A percentile compares a stretch with the other conserved stretches of the same genome.
phyloP scores from a whole-genome alignment of 2,329 filamentous ascomycete genomes.

The Mycocentrospora acerina region DNA sequence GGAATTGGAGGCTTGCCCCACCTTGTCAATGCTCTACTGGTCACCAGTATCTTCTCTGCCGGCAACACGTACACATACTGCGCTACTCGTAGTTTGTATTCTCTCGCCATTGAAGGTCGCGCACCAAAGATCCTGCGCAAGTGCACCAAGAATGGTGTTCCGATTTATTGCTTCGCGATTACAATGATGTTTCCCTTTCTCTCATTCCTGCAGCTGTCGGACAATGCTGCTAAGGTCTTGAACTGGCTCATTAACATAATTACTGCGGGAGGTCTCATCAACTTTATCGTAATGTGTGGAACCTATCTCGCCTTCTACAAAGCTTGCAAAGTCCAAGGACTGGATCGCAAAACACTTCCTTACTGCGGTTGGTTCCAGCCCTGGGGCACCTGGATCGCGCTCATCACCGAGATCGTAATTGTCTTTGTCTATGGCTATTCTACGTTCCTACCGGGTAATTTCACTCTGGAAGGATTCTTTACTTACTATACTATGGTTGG shows the following conservation, averaged over 20 bases:
- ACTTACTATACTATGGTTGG: conserved; percentile 57
- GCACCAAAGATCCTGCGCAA: conserved; percentile 58
- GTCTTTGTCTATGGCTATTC: conserved; percentile 57
- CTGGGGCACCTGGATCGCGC: conserved; percentile 53
- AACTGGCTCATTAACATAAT: conserved; percentile 72
- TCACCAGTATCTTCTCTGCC: conserved; percentile 59
- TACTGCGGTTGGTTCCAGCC: conserved; percentile 52
- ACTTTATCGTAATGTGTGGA: conserved; percentile 53
- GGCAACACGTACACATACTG: conserved; percentile 59
- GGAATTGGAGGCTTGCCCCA: conserved; percentile 57
- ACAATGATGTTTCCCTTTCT: conserved; percentile 70
- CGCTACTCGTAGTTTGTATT: conserved; percentile 55
- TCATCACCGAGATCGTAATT: conserved; percentile 52
- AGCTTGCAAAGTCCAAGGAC: conserved; percentile 51
- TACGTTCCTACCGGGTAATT: conserved; percentile 51
- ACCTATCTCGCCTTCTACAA: conserved; percentile 63
- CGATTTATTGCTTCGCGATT: conserved; percentile 69
- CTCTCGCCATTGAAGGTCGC: conserved; percentile 55
- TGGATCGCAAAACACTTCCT: conserved; percentile 52
- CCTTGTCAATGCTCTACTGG: conserved; percentile 58
- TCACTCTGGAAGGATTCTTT: conserved; percentile 54
- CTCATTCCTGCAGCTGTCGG: conserved; percentile 71
- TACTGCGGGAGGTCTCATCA: conserved; percentile 64
- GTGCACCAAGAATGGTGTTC: conserved; percentile 65
- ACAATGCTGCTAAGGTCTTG: conserved; percentile 66